Percentiles rank a stretch among this genome's conserved stretches.
phyloP scores from a whole-genome alignment of 345 rosid species.

The Mallotus nudiflorus region DNA sequence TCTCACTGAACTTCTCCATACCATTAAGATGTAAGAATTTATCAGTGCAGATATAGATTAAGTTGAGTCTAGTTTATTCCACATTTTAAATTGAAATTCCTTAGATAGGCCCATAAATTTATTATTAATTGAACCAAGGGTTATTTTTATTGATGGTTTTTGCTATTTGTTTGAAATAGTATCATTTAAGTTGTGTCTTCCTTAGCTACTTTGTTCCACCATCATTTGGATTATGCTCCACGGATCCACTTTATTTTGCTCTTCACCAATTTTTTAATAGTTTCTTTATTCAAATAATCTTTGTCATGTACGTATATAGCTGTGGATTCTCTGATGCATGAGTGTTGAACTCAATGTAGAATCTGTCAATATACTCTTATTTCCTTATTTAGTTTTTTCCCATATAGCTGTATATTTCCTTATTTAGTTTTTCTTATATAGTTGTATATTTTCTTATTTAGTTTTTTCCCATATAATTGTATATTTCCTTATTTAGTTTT shows the following conservation, averaged over 20 bases:
- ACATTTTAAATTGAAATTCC: not conserved
- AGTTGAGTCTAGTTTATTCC: not conserved
- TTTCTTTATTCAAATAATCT: not conserved
- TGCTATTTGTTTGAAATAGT: too few relatives aligned
- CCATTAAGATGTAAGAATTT: not conserved
- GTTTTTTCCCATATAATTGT: too few relatives aligned
- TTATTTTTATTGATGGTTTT: not conserved
- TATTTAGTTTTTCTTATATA: too few relatives aligned
- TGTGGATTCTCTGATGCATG: not conserved
- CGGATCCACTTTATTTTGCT: too few relatives aligned
- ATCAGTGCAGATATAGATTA: not conserved
- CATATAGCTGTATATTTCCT: too few relatives aligned
- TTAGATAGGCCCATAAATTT: not conserved
- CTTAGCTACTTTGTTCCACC: not conserved
- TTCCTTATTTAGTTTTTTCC: too few relatives aligned
- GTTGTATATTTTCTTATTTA: too few relatives aligned
- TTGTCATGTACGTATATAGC: not conserved
- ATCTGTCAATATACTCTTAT: too few relatives aligned
- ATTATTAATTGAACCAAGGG: not conserved
- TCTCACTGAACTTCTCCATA: constrained; percentile 5
- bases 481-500: too few relatives aligned
- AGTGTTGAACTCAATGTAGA: constrained; percentile 4
- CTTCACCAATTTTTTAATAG: not conserved
- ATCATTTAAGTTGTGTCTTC: too few relatives aligned
- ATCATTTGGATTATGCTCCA: too few relatives aligned